A percentile compares a stretch with the other conserved stretches of the same genome.
These are phyloP conservation scores for Casuarina cunninghamiana DNA, from an alignment of 306 rosid species.

Conservation along the genomic window DNA sequence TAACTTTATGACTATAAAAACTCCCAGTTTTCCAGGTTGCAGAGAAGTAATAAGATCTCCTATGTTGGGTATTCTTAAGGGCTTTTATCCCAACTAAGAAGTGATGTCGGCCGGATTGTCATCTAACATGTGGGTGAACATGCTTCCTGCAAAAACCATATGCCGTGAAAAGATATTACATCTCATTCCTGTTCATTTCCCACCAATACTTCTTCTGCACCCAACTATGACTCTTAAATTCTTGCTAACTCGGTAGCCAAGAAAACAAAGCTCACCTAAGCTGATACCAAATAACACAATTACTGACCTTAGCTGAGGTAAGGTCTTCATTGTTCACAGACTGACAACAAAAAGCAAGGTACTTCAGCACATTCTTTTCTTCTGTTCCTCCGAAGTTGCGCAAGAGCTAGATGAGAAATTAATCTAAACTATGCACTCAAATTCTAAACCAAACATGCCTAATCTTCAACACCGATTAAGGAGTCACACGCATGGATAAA, in stretches of 20 bases:
- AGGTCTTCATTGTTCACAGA: neutral
- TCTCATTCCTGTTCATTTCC: neutral
- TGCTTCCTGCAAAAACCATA: neutral
- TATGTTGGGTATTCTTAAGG: neutral
- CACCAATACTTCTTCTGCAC: neutral
- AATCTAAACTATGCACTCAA: no score
- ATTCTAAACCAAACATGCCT: neutral
- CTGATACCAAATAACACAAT: neutral
- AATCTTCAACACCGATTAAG: constrained; percentile 3
- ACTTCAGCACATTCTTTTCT: neutral
- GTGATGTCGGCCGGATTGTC: neutral
- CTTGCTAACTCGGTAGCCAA: neutral
- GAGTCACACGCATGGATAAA: neutral
- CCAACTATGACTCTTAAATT: neutral
- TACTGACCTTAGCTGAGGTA: neutral
- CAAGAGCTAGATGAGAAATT: neutral
- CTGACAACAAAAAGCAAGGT: neutral
- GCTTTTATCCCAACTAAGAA: neutral
- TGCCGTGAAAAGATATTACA: neutral
- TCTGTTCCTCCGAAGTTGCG: neutral
- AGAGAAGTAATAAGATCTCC: neutral
- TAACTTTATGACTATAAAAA: neutral
- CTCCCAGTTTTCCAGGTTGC: neutral
- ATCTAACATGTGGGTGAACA: neutral
- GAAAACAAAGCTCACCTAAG: neutral